Conservation (phyloP, 2,329 filamentous ascomycete species). For the Penicillium psychrosexuale region DNA sequence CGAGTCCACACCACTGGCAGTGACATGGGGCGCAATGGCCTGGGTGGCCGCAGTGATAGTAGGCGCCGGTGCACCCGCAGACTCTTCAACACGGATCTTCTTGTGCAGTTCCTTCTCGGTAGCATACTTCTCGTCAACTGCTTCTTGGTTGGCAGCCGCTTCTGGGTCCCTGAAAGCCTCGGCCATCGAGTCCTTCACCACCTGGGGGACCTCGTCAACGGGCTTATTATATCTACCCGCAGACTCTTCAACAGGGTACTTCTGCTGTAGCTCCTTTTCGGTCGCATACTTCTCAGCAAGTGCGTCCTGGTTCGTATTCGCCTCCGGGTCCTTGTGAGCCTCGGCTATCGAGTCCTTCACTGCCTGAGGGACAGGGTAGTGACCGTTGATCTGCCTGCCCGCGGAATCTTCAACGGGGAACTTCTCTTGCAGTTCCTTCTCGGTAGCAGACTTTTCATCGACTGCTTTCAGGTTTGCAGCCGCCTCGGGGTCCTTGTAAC, state of each 20-base stretch:
- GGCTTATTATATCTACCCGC: constrained; percentile 5
- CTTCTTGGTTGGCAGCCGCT: constrained; percentile 64
- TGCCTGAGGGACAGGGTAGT: too few relatives aligned
- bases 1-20: constrained; percentile 20
- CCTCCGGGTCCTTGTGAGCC: too few relatives aligned
- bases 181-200: constrained; percentile 46
- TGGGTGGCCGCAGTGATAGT: constrained; percentile 39
- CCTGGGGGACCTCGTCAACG: constrained; percentile 39
- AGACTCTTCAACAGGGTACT: too few relatives aligned
- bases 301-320: too few relatives aligned
- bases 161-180: constrained; percentile 63
- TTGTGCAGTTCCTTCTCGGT: constrained; percentile 72
- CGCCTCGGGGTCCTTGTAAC: constrained; percentile 66
- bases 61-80: constrained; percentile 41
- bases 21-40: constrained; percentile 36
- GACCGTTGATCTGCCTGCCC: constrained; percentile 16
- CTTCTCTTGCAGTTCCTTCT: constrained; percentile 66
- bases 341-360: too few relatives aligned
- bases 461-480: constrained; percentile 66
- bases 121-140: constrained; percentile 70
- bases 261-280: too few relatives aligned
- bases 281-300: too few relatives aligned
- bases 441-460: constrained; percentile 69
- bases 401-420: constrained; percentile 34
- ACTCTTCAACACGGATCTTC: constrained; percentile 37